A percentile compares a stretch with the other conserved stretches of the same genome.
Conservation (phyloP, 1,284 basidiomycete genomes). For the Rhodotorula sp. region DNA sequence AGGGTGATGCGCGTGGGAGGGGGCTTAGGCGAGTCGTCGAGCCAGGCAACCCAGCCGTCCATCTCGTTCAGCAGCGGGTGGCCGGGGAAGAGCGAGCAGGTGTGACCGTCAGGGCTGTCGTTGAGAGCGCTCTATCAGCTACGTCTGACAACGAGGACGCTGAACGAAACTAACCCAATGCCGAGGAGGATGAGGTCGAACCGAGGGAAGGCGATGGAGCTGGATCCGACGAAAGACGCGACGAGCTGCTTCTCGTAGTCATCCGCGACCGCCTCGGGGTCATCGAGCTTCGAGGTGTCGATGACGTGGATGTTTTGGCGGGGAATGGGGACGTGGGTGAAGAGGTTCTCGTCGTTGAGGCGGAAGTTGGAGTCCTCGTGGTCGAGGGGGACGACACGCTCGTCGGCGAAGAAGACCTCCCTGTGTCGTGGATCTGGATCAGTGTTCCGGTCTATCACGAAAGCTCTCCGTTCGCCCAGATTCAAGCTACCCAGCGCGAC, state of each 20-base stretch:
- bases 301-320: conserved; percentile 78
- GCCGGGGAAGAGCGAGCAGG: conserved; percentile 89
- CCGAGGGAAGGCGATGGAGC: conserved; percentile 86
- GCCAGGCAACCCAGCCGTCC: conserved; percentile 89
- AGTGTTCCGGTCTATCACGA: neutral
- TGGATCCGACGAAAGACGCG: conserved; percentile 80
- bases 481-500: conserved; percentile 44
- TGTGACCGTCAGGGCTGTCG: conserved; percentile 75
- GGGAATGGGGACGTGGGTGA: conserved; percentile 80
- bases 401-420: conserved; percentile 98
- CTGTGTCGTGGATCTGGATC: conserved; percentile 54
- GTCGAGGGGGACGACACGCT: conserved; percentile 90
- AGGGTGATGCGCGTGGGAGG: conserved; percentile 87
- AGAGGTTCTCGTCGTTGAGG: conserved; percentile 73
- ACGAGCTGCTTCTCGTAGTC: conserved; percentile 93
- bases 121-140: neutral
- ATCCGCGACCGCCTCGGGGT: conserved; percentile 54
- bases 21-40: conserved; percentile 91
- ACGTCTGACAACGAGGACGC: neutral
- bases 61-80: conserved; percentile 80
- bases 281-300: conserved; percentile 63
- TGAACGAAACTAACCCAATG: conserved; percentile 59
- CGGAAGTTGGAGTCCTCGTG: conserved; percentile 88
- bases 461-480: neutral
- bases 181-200: conserved; percentile 94